Conservation (phyloP, 2,329 filamentous ascomycete genomes). For the Nemania diffusa region DNA sequence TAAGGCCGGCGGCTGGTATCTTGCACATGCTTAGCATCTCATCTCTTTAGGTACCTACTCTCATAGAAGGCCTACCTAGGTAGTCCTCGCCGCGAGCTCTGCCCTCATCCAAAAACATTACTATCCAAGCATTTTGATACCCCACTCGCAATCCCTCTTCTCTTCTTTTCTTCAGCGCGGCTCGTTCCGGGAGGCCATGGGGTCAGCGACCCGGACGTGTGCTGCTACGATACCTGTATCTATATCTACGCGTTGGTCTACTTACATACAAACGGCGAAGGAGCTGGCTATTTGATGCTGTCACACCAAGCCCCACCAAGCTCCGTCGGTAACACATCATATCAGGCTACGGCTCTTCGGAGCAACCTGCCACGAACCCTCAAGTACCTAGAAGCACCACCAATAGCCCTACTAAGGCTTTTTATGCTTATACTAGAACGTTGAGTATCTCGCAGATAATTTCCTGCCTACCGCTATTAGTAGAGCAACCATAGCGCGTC, state of each 20-base stretch:
- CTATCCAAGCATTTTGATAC: constrained; percentile 23
- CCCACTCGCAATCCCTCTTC: constrained; percentile 30
- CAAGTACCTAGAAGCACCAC: constrained; percentile 37
- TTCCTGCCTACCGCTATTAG: constrained; percentile 1
- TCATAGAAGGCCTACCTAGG: constrained; percentile 28
- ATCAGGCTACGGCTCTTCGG: constrained; percentile 62
- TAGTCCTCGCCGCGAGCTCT: constrained; percentile 34
- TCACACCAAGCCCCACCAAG: constrained; percentile 48
- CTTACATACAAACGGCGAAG: constrained; percentile 32
- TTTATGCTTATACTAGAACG: constrained; percentile 2
- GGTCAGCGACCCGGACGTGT: constrained; percentile 28
- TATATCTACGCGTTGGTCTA: constrained; percentile 4
- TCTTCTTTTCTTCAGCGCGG: constrained; percentile 27
- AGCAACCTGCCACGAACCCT: constrained; percentile 54
- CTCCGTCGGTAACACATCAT: constrained; percentile 52
- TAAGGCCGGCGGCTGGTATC: constrained; percentile 17
- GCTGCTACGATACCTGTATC: constrained; percentile 32
- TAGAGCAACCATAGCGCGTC: constrained; percentile 1
- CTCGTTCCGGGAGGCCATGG: constrained; percentile 24
- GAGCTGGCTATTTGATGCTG: constrained; percentile 43
- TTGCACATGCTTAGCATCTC: constrained; percentile 27
- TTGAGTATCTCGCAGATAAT: constrained; percentile 8
- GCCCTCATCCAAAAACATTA: constrained; percentile 32
- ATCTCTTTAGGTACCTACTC: too few relatives aligned
- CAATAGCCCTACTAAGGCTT: constrained; percentile 16